A percentile compares a stretch with the other conserved stretches of the same genome.
Evolutionary conservation across 331 rosid genomes (phyloP).

Genomic region (Prunus yedoensis): DNA sequence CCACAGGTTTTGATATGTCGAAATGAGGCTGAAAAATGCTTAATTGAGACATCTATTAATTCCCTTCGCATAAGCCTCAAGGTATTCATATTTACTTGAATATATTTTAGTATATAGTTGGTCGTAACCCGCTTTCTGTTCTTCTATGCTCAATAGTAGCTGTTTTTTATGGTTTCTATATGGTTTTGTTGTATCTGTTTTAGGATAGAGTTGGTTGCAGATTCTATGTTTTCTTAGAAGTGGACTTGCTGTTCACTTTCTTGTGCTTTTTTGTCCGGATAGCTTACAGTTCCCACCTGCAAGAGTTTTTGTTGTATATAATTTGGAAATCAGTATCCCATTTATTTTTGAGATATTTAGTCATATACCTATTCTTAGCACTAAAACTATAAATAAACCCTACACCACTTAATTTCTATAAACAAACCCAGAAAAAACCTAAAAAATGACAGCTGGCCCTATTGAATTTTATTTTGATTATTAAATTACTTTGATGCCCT

Average conservation of each 20-base stretch:
- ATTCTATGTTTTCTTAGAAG: neutral
- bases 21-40: slow-evolving; percentile 94
- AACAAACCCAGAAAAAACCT: too few relatives aligned
- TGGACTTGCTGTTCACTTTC: neutral
- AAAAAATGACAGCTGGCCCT: too few relatives aligned
- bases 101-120: slow-evolving; percentile 1
- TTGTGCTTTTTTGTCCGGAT: neutral
- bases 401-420: too few relatives aligned
- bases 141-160: neutral
- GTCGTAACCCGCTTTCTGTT: neutral
- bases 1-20: slow-evolving; percentile 87
- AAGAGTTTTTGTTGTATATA: neutral
- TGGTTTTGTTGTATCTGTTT: too few relatives aligned
- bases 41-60: slow-evolving; percentile 90
- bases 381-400: too few relatives aligned
- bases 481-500: too few relatives aligned
- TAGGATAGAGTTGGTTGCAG: neutral
- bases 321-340: slow-evolving; percentile 13
- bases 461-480: too few relatives aligned
- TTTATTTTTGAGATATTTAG: neutral
- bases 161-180: neutral
- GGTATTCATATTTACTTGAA: slow-evolving; percentile 40
- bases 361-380: too few relatives aligned
- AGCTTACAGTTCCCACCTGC: neutral
- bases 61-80: slow-evolving; percentile 94